phyloP scores from a whole-genome alignment of 2,329 filamentous ascomycete genomes.

The Penicillium sp. region DNA sequence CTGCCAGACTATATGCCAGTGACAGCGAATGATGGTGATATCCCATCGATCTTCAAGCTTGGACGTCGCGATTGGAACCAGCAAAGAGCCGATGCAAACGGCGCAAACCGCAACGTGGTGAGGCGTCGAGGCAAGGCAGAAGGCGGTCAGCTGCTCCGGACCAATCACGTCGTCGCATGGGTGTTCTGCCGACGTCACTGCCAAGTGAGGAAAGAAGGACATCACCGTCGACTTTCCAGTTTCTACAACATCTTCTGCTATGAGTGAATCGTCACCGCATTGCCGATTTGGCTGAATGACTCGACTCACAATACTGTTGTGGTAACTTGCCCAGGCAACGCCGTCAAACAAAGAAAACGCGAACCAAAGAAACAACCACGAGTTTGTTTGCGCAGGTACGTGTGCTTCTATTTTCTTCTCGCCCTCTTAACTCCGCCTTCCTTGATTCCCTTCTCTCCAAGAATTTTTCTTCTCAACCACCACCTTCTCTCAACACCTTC shows the following conservation, averaged over 20 bases:
- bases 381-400: not conserved
- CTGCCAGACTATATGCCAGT: too few species aligned
- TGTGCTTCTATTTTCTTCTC: conserved; percentile 3
- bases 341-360: not conserved
- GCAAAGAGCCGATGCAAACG: not conserved
- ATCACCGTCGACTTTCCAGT: not conserved
- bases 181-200: conserved; percentile 9
- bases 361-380: not conserved
- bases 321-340: not conserved
- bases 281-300: not conserved
- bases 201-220: not conserved
- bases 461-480: not conserved
- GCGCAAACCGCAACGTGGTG: not conserved
- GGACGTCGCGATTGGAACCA: not conserved
- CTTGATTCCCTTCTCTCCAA: not conserved
- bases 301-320: not conserved
- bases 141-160: conserved; percentile 1
- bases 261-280: not conserved
- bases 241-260: not conserved
- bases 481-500: not conserved
- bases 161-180: not conserved
- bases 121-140: not conserved
- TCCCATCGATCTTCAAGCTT: too few species aligned
- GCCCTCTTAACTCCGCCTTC: conserved; percentile 7
- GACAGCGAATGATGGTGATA: too few species aligned